These are phyloP conservation scores for Pleurotus tuoliensis DNA, from an alignment of 768 basidiomycete genomes.

Conservation along the genomic window DNA sequence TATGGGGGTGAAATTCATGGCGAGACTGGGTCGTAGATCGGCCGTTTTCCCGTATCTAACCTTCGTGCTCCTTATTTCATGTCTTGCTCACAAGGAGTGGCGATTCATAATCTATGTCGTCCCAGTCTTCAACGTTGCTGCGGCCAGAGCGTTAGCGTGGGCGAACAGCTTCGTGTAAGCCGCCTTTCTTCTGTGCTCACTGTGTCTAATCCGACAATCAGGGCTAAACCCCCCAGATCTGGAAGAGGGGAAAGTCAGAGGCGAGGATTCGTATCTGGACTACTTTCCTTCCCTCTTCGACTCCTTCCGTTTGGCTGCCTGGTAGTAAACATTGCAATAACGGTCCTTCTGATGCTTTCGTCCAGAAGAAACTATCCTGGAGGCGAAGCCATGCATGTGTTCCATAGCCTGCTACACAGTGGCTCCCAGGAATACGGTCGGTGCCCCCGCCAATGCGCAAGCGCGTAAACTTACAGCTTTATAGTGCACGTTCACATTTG, in stretches of 20 bases:
- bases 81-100: conserved; percentile 94
- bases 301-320: conserved; percentile 42
- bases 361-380: conserved; percentile 89
- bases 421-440: conserved; percentile 20
- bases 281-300: conserved; percentile 39
- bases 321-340: conserved; percentile 44
- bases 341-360: conserved; percentile 47
- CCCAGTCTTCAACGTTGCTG: conserved; percentile 76
- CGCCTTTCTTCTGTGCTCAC: not conserved
- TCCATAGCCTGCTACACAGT: conserved; percentile 44
- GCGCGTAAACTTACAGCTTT: not conserved
- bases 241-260: too few relatives aligned
- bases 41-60: conserved; percentile 48
- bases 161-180: conserved; percentile 47
- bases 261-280: conserved; percentile 16
- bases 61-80: conserved; percentile 66
- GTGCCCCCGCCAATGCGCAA: not conserved
- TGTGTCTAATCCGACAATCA: too few relatives aligned
- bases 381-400: conserved; percentile 59
- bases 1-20: too few relatives aligned
- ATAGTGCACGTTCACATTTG: conserved; percentile 73
- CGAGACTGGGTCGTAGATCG: conserved; percentile 25
- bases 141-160: conserved; percentile 58
- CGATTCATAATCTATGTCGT: conserved; percentile 89
- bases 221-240: too few relatives aligned